phyloP scores from a whole-genome alignment of 75 land plant species.

The Selaginella tamariscina region DNA sequence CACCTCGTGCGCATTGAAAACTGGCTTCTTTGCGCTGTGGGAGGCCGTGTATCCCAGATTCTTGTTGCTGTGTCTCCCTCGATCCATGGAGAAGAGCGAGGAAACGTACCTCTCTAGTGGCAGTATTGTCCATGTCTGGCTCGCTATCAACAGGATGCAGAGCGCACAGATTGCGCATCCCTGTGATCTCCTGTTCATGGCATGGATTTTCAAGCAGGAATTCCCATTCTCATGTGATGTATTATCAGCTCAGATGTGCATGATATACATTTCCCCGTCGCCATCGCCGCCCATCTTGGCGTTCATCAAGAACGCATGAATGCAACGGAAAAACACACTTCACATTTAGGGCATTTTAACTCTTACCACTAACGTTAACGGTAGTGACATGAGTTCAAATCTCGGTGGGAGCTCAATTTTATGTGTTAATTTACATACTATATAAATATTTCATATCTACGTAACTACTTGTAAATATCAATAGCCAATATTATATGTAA shows the following conservation, averaged over 20 bases:
- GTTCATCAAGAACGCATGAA: neutral
- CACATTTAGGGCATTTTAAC: too few species aligned
- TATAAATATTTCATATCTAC: too few species aligned
- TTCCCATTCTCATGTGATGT: neutral
- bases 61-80: neutral
- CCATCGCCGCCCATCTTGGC: neutral
- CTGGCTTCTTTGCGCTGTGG: neutral
- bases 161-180: neutral
- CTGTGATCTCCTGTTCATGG: neutral
- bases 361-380: too few species aligned
- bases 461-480: too few species aligned
- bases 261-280: neutral
- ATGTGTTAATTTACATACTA: too few species aligned
- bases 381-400: too few species aligned
- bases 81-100: neutral
- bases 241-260: neutral
- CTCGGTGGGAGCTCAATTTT: too few species aligned
- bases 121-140: too few species aligned
- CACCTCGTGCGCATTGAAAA: neutral
- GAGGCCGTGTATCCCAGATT: neutral
- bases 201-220: neutral
- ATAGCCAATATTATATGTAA: too few species aligned
- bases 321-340: slow-evolving; percentile 3
- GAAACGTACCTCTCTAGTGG: too few species aligned
- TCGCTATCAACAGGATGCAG: too few species aligned